A percentile compares a stretch with the other conserved stretches of the same genome.
phyloP scores from a whole-genome alignment of 2,329 filamentous ascomycete species.

The Aspergillus terreus region DNA sequence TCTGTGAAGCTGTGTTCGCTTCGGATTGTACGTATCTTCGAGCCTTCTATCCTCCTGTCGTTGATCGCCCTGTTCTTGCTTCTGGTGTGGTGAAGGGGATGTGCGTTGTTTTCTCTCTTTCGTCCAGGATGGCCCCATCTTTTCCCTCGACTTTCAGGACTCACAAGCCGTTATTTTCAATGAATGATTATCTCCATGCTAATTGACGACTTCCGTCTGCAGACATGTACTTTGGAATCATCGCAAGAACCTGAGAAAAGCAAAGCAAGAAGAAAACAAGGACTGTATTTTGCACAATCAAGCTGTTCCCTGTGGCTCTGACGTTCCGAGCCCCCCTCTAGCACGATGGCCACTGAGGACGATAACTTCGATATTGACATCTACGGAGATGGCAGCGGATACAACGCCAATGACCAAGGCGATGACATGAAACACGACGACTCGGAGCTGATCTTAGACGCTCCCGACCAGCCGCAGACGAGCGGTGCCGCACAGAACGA shows the following conservation, averaged over 20 bases:
- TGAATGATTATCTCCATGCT: conserved; percentile 29
- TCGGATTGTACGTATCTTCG: conserved; percentile 41
- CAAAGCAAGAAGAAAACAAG: conserved; percentile 24
- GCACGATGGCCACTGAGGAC: conserved; percentile 54
- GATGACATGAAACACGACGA: conserved; percentile 36
- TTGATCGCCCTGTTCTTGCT: conserved; percentile 8
- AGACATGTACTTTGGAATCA: conserved; percentile 43
- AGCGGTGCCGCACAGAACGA: conserved; percentile 15
- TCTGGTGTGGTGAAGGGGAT: conserved; percentile 9
- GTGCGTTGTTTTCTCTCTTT: conserved; percentile 9
- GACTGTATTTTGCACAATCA: conserved; percentile 38
- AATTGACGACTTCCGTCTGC: conserved; percentile 35
- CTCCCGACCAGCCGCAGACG: conserved; percentile 31
- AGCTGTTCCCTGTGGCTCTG: conserved; percentile 33
- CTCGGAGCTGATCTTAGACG: conserved; percentile 37
- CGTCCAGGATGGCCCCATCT: conserved; percentile 8
- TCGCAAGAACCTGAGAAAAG: conserved; percentile 22
- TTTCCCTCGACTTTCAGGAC: conserved; percentile 5
- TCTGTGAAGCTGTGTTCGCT: conserved; percentile 23
- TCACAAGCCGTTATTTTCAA: conserved; percentile 4
- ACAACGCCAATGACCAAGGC: conserved; percentile 47
- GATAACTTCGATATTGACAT: conserved; percentile 70
- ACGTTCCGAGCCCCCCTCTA: conserved; percentile 25
- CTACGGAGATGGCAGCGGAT: conserved; percentile 58
- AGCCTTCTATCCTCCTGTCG: conserved; percentile 18